Base-by-base conservation (phyloP, 345 rosid species). In the Brassica juncea region DNA sequence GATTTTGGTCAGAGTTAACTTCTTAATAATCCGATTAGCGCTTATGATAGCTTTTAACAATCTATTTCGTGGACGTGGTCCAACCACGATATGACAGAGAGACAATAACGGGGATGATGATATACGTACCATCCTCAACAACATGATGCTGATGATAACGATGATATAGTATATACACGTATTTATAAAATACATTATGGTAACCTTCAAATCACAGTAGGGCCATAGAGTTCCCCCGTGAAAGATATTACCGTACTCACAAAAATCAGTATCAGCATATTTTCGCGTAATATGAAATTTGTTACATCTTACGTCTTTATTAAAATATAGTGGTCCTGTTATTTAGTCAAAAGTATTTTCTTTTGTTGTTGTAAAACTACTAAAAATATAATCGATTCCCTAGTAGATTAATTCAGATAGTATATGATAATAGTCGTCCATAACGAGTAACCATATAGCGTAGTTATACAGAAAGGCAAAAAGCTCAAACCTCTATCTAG, bases 241-340 rank as follows among this genome's bases (percentile, higher is more conserved):
- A 81, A 75, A 81, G 70, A 76, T 66, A 70, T 71, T 73, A 81
- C 80, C 80, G 70, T 75, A 81, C 83, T 80, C 76, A 75, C 77
- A 80, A 42, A 70, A 27, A 58, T 75, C 80, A 71, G 68, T 27
- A 49, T 76, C 84, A 71, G 31, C 55, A 42, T 66, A 75, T 71
- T 73, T 70, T 44, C 39, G 71, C 67, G 71, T 80, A 74, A 80
- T 69, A 69, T 74, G 67, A 70, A 49, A 52, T 34, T 80, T 37
- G n/a, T 69, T 80, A 61, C 47, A 28, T 60, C 70, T 47, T 54
- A 52, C 30, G 35, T 68, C 70, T 21, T 66, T 32, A 15, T 66
- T 77, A 21, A 65, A 55, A 15, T 16, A 54, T 21, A 57, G 57
- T 49, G 16, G 57, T 49, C 4, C 54, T 44, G 54, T 44, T 44